These are phyloP conservation scores for Monilinia aucupariae DNA, from an alignment of 2,329 filamentous ascomycete genomes.

Conservation along the genomic window DNA sequence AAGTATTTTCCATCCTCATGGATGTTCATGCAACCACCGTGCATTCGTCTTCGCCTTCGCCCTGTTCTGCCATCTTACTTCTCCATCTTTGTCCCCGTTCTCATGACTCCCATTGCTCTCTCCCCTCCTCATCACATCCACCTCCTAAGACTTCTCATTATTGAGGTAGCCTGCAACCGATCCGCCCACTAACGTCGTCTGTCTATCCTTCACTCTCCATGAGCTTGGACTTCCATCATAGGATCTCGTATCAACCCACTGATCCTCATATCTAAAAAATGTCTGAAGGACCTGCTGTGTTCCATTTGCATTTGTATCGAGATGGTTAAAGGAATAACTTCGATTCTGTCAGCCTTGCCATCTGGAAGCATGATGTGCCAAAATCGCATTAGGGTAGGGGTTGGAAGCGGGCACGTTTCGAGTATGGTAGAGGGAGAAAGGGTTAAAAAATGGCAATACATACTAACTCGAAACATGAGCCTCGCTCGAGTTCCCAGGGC, in stretches of 20 bases:
- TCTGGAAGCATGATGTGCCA: neutral
- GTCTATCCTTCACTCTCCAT: slow-evolving; percentile 12
- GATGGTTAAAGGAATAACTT: slow-evolving; percentile 10
- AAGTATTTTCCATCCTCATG: no score
- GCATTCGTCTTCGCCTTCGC: neutral
- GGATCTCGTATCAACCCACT: slow-evolving; percentile 4
- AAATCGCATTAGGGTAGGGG: no score
- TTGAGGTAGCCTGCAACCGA: neutral
- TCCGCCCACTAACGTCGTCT: neutral
- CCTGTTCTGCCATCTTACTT: neutral
- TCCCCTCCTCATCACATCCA: no score
- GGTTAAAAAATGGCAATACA: neutral
- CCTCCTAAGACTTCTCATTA: neutral
- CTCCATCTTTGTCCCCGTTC: neutral
- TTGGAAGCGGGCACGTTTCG: neutral
- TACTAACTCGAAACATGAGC: slow-evolving; percentile 12
- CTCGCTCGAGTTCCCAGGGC: neutral
- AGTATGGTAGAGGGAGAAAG: no score
- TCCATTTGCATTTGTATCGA: neutral
- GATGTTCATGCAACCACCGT: no score
- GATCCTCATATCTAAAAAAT: slow-evolving; percentile 6
- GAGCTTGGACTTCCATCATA: slow-evolving; percentile 1
- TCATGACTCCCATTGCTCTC: neutral
- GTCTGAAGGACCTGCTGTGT: neutral
- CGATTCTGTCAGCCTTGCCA: neutral